Percentiles rank a stretch among this genome's conserved stretches.
These are phyloP conservation scores for Blepharisma japonicum DNA, from an alignment of 73 alveolate genomes.

Conservation along the genomic window DNA sequence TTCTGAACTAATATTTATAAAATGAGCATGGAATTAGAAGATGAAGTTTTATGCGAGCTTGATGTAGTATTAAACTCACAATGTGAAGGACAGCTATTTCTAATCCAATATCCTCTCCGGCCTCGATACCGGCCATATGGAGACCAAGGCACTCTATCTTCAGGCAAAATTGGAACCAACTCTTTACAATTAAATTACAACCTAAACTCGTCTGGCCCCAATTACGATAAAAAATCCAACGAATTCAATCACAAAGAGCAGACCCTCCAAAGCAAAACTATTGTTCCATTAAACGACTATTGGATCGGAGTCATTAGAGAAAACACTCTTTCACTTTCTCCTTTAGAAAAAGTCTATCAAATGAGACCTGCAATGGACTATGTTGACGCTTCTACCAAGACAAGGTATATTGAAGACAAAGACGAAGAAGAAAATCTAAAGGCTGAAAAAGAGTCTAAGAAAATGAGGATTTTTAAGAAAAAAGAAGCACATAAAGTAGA, in stretches of 20 bases:
- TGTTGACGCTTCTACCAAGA: background rate
- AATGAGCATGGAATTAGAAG: slow-evolving; percentile 15
- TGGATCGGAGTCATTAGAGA: background rate
- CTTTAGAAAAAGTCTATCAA: slow-evolving; percentile 2
- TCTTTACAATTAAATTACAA: background rate
- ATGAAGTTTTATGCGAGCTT: slow-evolving; percentile 40
- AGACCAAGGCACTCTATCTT: slow-evolving; percentile 37
- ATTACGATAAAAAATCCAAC: background rate
- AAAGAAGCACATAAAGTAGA: slow-evolving; percentile 7
- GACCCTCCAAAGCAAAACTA: background rate
- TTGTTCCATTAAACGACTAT: background rate
- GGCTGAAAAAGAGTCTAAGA: slow-evolving; percentile 22
- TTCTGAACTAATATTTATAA: too few species aligned
- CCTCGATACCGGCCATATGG: slow-evolving; percentile 48
- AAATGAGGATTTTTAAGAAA: slow-evolving; percentile 25
- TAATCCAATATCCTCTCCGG: slow-evolving; percentile 46
- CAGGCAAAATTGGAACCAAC: background rate
- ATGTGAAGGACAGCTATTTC: slow-evolving; percentile 18
- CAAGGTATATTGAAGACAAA: slow-evolving; percentile 4
- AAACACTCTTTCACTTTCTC: background rate
- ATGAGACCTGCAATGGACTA: slow-evolving; percentile 1
- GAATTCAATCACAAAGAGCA: background rate
- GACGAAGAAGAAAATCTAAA: background rate
- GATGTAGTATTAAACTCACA: slow-evolving; percentile 37
- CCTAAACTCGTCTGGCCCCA: background rate